Conservation (phyloP, 2,329 filamentous ascomycete species). For the Pseudocercospora fuligena region DNA sequence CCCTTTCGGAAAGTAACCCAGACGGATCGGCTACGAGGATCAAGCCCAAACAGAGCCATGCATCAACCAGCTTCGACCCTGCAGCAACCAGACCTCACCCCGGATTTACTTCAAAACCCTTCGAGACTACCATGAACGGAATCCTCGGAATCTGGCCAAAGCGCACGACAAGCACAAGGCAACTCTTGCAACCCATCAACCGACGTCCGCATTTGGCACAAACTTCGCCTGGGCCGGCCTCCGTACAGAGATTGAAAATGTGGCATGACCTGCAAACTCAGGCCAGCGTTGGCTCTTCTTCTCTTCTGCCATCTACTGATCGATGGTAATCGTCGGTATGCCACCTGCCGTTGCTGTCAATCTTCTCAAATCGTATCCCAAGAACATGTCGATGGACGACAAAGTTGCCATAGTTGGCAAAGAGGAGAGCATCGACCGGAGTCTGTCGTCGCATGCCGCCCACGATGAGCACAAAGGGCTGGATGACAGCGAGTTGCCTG, state of each 20-base stretch:
- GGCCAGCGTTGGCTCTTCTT: not conserved
- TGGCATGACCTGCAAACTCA: not conserved
- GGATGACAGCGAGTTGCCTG: conserved; percentile 21
- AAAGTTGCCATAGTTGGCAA: conserved; percentile 11
- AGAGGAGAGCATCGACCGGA: conserved; percentile 10
- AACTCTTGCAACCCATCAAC: not conserved
- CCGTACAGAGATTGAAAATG: not conserved
- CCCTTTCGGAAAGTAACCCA: not conserved
- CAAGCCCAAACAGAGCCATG: not conserved
- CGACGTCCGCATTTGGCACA: not conserved
- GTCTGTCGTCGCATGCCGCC: conserved; percentile 7
- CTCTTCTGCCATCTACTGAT: not conserved
- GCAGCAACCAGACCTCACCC: not conserved
- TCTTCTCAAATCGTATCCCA: not conserved
- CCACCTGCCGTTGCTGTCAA: conserved; percentile 1
- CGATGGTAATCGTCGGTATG: not conserved
- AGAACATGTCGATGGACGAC: conserved; percentile 15
- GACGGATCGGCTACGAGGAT: not conserved
- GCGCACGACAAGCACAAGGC: not conserved
- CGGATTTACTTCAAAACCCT: not conserved
- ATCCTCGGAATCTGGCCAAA: conserved; percentile 2
- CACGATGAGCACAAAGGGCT: conserved; percentile 25
- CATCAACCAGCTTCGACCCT: not conserved
- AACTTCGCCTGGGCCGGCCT: not conserved
- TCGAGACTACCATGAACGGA: conserved; percentile 5